Conservation (phyloP, 768 basidiomycete genomes). For the Tricholoma furcatifolium region DNA sequence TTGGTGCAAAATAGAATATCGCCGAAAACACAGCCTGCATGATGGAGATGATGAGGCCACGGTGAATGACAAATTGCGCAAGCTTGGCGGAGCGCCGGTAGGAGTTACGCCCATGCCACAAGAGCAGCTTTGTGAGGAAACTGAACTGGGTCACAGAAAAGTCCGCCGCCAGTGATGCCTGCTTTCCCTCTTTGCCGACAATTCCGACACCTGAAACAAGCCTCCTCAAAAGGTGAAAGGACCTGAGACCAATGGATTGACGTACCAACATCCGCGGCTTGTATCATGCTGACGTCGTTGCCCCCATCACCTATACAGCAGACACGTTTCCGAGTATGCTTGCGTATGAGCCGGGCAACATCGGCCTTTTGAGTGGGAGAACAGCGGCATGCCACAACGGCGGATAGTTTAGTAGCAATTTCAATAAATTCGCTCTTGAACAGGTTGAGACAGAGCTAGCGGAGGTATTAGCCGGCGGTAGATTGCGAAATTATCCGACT, state of each 20-base stretch:
- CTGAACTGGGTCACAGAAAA: conserved; percentile 98
- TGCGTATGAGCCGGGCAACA: conserved; percentile 89
- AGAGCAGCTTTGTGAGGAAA: conserved; percentile 88
- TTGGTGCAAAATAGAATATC: conserved; percentile 93
- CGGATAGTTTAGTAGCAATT: conserved; percentile 92
- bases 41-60: conserved; percentile 93
- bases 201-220: conserved; percentile 79
- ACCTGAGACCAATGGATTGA: conserved; percentile 15
- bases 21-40: conserved; percentile 97
- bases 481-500: background rate
- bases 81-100: conserved; percentile 98
- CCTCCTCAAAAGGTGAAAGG: background rate
- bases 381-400: conserved; percentile 96
- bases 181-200: conserved; percentile 98
- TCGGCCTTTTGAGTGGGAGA: conserved; percentile 99
- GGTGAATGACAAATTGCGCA: conserved; percentile 97
- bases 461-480: background rate
- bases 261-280: conserved; percentile 96
- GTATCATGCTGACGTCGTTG: conserved; percentile 99
- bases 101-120: conserved; percentile 99
- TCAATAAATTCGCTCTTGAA: conserved; percentile 96
- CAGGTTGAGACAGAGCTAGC: conserved; percentile 82
- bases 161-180: conserved; percentile 98
- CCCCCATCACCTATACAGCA: conserved; percentile 99
- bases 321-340: conserved; percentile 89